Conservation (phyloP, 1,284 basidiomycete species). For the Puccinia triticina region DNA sequence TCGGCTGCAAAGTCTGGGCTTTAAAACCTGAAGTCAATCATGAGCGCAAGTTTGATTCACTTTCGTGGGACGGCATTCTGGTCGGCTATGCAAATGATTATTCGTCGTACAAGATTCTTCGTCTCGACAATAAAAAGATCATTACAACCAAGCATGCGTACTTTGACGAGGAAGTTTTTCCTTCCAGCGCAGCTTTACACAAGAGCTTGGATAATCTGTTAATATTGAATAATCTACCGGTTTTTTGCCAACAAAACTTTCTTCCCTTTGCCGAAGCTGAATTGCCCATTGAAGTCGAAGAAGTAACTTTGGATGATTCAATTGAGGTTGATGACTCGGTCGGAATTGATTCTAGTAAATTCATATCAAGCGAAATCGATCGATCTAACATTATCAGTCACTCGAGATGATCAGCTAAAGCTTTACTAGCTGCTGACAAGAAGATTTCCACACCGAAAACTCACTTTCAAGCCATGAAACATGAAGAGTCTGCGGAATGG, state of each 20-base stretch:
- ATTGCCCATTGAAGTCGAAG: not conserved
- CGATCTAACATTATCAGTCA: not conserved
- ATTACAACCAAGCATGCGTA: not conserved
- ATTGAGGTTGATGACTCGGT: too few species aligned
- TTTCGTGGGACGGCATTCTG: not conserved
- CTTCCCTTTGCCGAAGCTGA: not conserved
- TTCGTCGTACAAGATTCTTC: not conserved
- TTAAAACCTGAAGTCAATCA: not conserved
- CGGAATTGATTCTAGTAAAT: too few species aligned
- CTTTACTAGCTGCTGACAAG: too few species aligned
- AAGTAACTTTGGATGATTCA: not conserved
- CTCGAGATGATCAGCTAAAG: not conserved
- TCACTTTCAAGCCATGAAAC: not conserved
- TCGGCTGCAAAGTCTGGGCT: not conserved
- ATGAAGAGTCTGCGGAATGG: not conserved
- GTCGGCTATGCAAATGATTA: conserved; percentile 22
- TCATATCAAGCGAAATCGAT: not conserved
- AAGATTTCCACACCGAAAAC: not conserved
- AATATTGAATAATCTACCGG: not conserved
- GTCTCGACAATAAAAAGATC: not conserved
- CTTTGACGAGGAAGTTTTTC: not conserved
- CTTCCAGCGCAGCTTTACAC: not conserved
- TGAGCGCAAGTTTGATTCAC: not conserved
- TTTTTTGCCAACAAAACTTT: not conserved
- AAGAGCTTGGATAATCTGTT: not conserved